Conservation (phyloP, 2,329 filamentous ascomycete genomes). For the Fusarium citri region DNA sequence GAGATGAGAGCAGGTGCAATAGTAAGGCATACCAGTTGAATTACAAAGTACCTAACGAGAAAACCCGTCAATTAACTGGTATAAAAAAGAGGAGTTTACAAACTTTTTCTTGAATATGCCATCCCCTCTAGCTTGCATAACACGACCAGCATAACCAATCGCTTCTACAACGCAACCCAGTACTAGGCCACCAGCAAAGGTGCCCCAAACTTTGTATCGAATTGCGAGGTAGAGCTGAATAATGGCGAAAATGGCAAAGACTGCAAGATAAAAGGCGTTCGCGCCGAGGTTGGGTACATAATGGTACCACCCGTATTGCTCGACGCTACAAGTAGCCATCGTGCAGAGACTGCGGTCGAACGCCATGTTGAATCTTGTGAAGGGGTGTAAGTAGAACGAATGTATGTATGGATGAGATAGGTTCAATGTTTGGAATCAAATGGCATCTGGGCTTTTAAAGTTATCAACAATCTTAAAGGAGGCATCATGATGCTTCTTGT, state of each 20-base stretch:
- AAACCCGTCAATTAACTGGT: neutral
- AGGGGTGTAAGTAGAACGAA: neutral
- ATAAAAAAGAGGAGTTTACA: neutral
- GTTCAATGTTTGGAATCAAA: neutral
- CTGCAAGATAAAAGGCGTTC: slow-evolving; percentile 31
- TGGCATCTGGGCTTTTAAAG: neutral
- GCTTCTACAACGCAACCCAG: slow-evolving; percentile 40
- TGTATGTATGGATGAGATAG: neutral
- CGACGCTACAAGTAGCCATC: slow-evolving; percentile 33
- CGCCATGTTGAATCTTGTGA: neutral
- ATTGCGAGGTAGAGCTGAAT: slow-evolving; percentile 38
- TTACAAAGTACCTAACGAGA: slow-evolving; percentile 16
- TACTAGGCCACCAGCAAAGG: slow-evolving; percentile 37
- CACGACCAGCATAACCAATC: slow-evolving; percentile 31
- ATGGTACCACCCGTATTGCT: slow-evolving; percentile 32
- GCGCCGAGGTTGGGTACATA: slow-evolving; percentile 30
- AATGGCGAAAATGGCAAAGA: slow-evolving; percentile 23
- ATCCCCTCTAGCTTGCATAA: slow-evolving; percentile 3
- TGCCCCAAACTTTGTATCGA: slow-evolving; percentile 32
- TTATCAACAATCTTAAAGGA: neutral
- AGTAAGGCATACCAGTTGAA: slow-evolving; percentile 38
- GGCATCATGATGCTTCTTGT: neutral
- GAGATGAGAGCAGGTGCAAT: slow-evolving; percentile 45
- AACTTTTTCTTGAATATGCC: slow-evolving; percentile 1
- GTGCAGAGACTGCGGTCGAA: slow-evolving; percentile 21